Conservation (phyloP, 1,139 yeast species). For the Sugiyamaella novakii region DNA sequence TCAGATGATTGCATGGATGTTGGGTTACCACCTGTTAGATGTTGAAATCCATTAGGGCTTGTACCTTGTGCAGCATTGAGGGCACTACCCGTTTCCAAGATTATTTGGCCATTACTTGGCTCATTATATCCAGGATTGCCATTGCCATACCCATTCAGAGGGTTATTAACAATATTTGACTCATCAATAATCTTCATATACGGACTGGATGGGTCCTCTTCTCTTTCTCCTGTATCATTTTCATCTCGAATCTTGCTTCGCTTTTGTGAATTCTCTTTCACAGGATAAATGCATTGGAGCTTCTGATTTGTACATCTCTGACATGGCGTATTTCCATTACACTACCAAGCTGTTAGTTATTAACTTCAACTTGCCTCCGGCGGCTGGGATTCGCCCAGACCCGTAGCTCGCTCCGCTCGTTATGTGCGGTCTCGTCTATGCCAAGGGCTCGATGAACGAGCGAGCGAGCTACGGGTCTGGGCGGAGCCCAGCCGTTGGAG, state of each 20-base stretch:
- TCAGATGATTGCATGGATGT: constrained; percentile 1
- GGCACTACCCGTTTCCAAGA: neutral
- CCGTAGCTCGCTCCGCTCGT: too few species aligned
- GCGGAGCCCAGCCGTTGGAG: too few species aligned
- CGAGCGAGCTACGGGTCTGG: too few species aligned
- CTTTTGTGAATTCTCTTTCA: constrained; percentile 6
- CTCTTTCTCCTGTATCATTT: neutral
- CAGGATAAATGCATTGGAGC: constrained; percentile 26
- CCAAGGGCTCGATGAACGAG: too few species aligned
- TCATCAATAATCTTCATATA: neutral
- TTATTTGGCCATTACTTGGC: neutral
- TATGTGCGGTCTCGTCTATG: too few species aligned
- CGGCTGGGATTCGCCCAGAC: too few species aligned
- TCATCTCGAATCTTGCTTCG: neutral
- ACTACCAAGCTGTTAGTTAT: constrained; percentile 12
- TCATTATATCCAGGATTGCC: neutral
- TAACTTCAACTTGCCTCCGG: constrained; percentile 17
- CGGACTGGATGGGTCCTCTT: neutral
- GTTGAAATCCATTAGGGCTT: constrained; percentile 6
- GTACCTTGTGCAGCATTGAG: neutral
- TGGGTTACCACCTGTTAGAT: neutral
- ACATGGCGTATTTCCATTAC: constrained; percentile 25
- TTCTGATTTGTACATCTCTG: constrained; percentile 25
- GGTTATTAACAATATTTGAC: neutral
- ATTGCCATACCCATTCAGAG: neutral